phyloP scores from a whole-genome alignment of 371 early-diverging fungal species.

The Mucor lusitanicus region DNA sequence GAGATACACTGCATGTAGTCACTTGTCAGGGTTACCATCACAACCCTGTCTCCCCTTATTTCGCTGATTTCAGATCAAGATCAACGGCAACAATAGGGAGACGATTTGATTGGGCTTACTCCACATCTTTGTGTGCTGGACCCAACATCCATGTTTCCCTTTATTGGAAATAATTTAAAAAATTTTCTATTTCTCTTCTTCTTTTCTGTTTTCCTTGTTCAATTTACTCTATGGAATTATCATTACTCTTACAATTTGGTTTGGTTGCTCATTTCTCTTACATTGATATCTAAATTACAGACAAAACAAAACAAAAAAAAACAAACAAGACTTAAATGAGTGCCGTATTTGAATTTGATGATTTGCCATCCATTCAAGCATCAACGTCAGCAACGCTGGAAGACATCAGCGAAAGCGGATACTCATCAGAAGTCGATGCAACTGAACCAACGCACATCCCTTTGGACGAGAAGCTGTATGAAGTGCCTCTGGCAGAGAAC shows the following conservation, averaged over 20 bases:
- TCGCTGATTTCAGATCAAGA: background rate
- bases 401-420: conserved; percentile 33
- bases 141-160: background rate
- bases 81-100: background rate
- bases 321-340: conserved; percentile 29
- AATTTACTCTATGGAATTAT: conserved; percentile 11
- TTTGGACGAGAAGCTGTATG: conserved; percentile 38
- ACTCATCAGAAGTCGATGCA: conserved; percentile 41
- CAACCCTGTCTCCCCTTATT: background rate
- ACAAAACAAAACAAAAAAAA: background rate
- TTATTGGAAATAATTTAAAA: background rate
- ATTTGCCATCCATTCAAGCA: conserved; percentile 22
- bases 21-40: background rate
- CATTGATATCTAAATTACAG: conserved; percentile 14
- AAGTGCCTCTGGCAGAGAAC: conserved; percentile 37
- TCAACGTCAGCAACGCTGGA: background rate
- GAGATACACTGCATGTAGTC: no score
- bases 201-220: background rate
- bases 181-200: background rate
- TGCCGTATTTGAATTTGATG: conserved; percentile 51
- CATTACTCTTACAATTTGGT: conserved; percentile 8
- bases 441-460: conserved; percentile 33
- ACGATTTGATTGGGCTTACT: background rate
- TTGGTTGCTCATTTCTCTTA: conserved; percentile 11
- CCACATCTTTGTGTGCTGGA: no score